phyloP scores from a whole-genome alignment of 176 grass and related monocot genomes.

The Puya raimondii region DNA sequence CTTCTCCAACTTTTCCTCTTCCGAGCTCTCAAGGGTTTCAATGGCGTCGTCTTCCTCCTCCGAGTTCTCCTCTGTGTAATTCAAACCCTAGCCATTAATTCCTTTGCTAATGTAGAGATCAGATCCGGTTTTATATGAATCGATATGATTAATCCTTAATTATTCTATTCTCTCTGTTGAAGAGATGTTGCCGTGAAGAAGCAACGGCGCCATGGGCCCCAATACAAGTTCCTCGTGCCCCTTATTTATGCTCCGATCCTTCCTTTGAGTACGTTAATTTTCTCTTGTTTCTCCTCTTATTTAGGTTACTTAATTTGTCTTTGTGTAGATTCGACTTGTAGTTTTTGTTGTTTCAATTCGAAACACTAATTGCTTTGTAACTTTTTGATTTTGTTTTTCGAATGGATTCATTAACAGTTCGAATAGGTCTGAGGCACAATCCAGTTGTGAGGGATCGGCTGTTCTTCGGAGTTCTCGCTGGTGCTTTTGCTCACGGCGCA shows the following conservation, averaged over 20 bases:
- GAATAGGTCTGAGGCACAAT: constrained; percentile 75
- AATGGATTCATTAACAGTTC: constrained; percentile 36
- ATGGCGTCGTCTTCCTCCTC: constrained; percentile 53
- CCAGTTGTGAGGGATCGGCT: constrained; percentile 75
- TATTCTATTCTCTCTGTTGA: not conserved
- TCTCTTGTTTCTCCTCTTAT: not conserved
- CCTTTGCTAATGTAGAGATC: not conserved
- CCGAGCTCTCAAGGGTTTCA: not conserved
- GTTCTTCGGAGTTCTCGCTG: constrained; percentile 83
- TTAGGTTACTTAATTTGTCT: not conserved
- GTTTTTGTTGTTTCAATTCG: not conserved
- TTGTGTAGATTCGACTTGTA: not conserved
- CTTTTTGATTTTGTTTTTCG: constrained; percentile 16
- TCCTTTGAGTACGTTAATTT: constrained; percentile 56
- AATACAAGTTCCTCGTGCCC: constrained; percentile 61
- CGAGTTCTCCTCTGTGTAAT: constrained; percentile 40
- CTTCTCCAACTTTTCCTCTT: not conserved
- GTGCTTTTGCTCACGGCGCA: constrained; percentile 73
- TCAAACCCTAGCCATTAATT: too few species aligned
- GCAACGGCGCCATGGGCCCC: constrained; percentile 37
- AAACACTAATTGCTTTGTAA: not conserved
- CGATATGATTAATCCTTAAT: constrained; percentile 3
- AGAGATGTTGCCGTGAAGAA: constrained; percentile 41
- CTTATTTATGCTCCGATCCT: constrained; percentile 76
- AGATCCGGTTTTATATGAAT: constrained; percentile 4